phyloP scores from a whole-genome alignment of 139 green algal species.

The Microglena sp. region DNA sequence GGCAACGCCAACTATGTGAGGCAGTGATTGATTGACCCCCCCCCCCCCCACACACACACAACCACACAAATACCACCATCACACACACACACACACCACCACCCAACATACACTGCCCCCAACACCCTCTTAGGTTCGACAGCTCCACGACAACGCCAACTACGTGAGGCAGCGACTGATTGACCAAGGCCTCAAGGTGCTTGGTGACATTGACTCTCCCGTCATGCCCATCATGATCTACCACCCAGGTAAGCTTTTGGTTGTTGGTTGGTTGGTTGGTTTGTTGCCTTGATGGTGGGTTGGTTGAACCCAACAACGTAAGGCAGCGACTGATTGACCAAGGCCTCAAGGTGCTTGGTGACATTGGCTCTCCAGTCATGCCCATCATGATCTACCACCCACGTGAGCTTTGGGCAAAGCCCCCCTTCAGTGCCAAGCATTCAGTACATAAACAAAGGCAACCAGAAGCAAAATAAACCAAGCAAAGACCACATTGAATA shows the following conservation, averaged over 20 bases:
- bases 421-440: too few species aligned
- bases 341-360: constrained; percentile 85
- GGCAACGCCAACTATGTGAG: constrained; percentile 93
- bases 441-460: too few species aligned
- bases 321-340: too few species aligned
- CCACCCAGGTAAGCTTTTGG: constrained; percentile 69
- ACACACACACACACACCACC: too few species aligned
- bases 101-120: too few species aligned
- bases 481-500: too few species aligned
- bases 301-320: not conserved
- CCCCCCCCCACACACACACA: too few species aligned
- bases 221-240: constrained; percentile 99
- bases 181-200: constrained; percentile 74
- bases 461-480: too few species aligned
- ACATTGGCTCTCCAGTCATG: constrained; percentile 93
- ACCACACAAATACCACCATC: too few species aligned
- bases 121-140: constrained; percentile 76
- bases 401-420: too few species aligned
- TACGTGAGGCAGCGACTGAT: constrained; percentile 64
- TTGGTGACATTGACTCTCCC: constrained; percentile 90
- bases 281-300: not conserved
- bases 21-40: constrained; percentile 10
- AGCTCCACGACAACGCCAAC: constrained; percentile 86
- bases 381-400: constrained; percentile 96
- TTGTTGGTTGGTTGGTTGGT: too few species aligned